A percentile compares a stretch with the other conserved stretches of the same genome.
phyloP scores from a whole-genome alignment of 441 rosid genomes.

The Kokia cookei region DNA sequence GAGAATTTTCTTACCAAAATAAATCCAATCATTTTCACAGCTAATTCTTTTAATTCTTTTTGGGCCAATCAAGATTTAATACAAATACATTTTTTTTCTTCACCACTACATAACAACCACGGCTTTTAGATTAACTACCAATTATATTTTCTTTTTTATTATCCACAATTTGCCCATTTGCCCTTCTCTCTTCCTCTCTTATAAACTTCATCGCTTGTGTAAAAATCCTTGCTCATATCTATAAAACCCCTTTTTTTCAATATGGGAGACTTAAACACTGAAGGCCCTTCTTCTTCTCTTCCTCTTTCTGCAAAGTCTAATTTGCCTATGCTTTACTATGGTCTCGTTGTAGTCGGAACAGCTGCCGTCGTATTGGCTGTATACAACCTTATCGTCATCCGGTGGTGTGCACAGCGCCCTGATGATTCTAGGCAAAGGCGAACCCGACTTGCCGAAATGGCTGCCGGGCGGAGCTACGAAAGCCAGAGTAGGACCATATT shows the following conservation, averaged over 20 bases:
- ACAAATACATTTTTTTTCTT: background rate
- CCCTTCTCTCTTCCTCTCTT: background rate
- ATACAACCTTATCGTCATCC: constrained; percentile 39
- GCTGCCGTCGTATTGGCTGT: constrained; percentile 29
- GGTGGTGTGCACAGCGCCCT: constrained; percentile 28
- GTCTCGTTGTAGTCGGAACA: constrained; percentile 40
- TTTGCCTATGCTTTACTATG: constrained; percentile 44
- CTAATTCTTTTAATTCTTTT: background rate
- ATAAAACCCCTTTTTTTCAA: background rate
- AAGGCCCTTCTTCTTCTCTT: background rate
- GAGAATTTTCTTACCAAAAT: background rate
- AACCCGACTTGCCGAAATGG: constrained; percentile 3
- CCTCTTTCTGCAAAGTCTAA: constrained; percentile 11
- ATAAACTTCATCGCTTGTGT: background rate
- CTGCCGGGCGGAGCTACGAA: constrained; percentile 16
- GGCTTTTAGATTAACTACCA: constrained; percentile 19
- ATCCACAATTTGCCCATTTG: background rate
- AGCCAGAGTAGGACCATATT: constrained; percentile 12
- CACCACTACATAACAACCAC: constrained; percentile 15
- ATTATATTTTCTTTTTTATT: background rate
- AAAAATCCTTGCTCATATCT: background rate
- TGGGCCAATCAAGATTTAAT: background rate
- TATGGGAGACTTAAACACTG: constrained; percentile 18
- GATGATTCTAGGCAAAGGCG: constrained; percentile 3
- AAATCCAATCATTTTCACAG: constrained; percentile 1